Percentiles rank a stretch among this genome's conserved stretches.
Evolutionary conservation across 2,329 filamentous ascomycete species (phyloP).

Genomic region (Neofusicoccum umdonicola): DNA sequence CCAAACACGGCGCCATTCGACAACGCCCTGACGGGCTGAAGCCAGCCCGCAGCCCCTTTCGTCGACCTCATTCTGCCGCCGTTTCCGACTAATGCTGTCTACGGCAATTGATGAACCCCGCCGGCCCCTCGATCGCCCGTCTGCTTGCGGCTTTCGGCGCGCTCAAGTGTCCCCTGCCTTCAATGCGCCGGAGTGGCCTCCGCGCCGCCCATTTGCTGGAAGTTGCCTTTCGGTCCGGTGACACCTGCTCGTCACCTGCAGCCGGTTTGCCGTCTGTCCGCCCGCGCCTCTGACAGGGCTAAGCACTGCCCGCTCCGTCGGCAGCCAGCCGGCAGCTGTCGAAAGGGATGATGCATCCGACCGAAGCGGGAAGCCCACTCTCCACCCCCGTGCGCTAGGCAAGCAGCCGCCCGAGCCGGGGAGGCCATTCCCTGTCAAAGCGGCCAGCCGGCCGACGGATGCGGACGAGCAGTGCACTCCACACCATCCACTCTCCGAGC

Average conservation of each 20-base stretch:
- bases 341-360: neutral
- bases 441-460: neutral
- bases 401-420: neutral
- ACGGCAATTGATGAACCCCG: neutral
- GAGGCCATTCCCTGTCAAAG: too few species aligned
- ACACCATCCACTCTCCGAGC: neutral
- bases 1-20: neutral
- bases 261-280: neutral
- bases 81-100: neutral
- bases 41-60: neutral
- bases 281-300: neutral
- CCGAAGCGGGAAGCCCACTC: neutral
- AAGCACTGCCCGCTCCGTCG: neutral
- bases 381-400: too few species aligned
- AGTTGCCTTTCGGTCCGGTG: conserved; percentile 4
- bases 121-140: neutral
- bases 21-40: neutral
- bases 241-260: neutral
- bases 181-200: neutral
- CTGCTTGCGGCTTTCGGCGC: neutral
- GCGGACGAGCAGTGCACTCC: too few species aligned
- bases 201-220: neutral
- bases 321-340: neutral
- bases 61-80: neutral
- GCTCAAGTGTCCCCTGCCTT: neutral